Percentiles rank a stretch among this genome's conserved stretches.
phyloP scores from a whole-genome alignment of 805 yeast species.

The Candida germanica region DNA sequence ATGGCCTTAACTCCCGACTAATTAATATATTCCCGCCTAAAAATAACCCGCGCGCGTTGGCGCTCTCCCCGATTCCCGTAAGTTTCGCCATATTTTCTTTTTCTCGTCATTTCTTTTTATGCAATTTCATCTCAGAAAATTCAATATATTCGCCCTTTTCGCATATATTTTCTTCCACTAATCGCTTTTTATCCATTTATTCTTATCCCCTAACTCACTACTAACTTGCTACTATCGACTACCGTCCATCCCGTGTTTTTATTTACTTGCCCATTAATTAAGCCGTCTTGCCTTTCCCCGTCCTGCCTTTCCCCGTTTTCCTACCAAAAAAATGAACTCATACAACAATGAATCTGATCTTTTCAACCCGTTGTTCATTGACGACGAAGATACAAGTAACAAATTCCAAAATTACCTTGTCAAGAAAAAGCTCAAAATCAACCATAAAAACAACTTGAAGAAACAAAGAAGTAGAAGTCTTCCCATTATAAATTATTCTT shows the following conservation, averaged over 20 bases:
- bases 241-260: too few relatives aligned
- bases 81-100: too few relatives aligned
- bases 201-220: background rate
- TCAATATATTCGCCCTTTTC: background rate
- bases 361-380: conserved; percentile 14
- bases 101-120: conserved; percentile 3
- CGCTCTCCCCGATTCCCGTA: too few relatives aligned
- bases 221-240: too few relatives aligned
- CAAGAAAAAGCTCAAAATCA: conserved; percentile 9
- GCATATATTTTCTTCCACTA: background rate
- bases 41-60: too few relatives aligned
- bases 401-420: conserved; percentile 9
- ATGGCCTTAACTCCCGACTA: too few relatives aligned
- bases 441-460: conserved; percentile 24
- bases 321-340: conserved; percentile 3
- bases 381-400: conserved; percentile 10
- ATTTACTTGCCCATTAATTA: too few relatives aligned
- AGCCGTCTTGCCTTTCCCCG: too few relatives aligned
- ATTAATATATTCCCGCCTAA: too few relatives aligned
- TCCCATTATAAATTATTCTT: conserved; percentile 37
- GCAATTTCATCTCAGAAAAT: conserved; percentile 7
- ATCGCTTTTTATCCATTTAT: background rate
- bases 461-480: conserved; percentile 36
- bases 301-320: too few relatives aligned
- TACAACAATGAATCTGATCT: conserved; percentile 10